Base-by-base conservation (phyloP, 2,329 filamentous ascomycete species). In the Corniculantispora saksenae region DNA sequence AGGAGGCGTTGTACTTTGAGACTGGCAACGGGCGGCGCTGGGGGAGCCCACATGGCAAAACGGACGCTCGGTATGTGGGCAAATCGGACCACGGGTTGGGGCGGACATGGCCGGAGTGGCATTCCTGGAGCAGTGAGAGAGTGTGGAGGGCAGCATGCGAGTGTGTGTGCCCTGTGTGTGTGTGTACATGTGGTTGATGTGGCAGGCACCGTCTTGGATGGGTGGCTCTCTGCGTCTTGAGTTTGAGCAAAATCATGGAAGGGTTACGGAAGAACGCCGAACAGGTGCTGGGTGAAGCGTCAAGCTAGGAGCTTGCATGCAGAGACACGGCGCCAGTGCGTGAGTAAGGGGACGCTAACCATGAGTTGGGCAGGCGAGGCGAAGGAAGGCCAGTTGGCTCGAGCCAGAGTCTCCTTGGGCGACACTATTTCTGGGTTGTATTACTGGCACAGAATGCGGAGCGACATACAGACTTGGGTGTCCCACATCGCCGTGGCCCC, bases 61-160 rank as follows among this genome's bases (percentile, higher is more conserved):
- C 61, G 38, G 61, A 48, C 61, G 35, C 48, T 54, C 61, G 61
- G 61, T 29, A 63, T 63, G 61, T 58, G 61, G 61, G 54, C 29
- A 58, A 57, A 53, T 53, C 61, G 61, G 45, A 51, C 25, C 45
- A 53, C 53, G 43, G n/a, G 54, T 40, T n/a, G 29, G n/a, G 61
- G 53, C 45, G 32, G 53, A 63, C 53, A 55, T 25, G 60, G 29
- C 35, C 4, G n/a, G 38, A 47, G 60, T 47, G 38, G 17, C 19
- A 43, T 54, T 53, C 13, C 27, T 59, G 25, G 43, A 57, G n/a
- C n/a, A 40, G 15, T 23, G 32, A 15, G 27, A 56, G 19, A 13
- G 27, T 19, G 51, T 19, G 23, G 23, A 35, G 23, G 27, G 35
- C n/a, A 35, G 15, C 17, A 38, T 7, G 35, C 8, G 35, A 38